Base-by-base conservation (phyloP, 2,329 filamentous ascomycete species). In the Lecanicillium sp. region DNA sequence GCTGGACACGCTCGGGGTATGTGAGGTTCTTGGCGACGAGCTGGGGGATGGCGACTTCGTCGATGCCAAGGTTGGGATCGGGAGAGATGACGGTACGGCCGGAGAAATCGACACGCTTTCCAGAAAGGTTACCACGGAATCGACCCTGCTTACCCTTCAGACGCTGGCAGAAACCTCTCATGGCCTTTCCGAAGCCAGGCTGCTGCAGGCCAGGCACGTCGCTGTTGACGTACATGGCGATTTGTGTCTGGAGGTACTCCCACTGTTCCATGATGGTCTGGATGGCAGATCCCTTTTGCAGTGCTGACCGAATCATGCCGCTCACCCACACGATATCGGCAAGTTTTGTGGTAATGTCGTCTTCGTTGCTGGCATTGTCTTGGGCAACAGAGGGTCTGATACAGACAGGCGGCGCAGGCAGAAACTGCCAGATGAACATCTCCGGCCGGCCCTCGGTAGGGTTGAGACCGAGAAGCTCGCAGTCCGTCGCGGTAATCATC, bases 51-150 rank as follows among this genome's bases (percentile, higher is more conserved):
- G 91, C 91, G 29, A 98, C 93, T 66, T 98, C 84, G 56, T 97
- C 89, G 54, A 98, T 89, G 15, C 86, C 83, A 41, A 98, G 67
- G 58, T 98, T 98, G 3, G 93, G 93, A 66, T 98, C 93, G 0
- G 93, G 93, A 1, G 90, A 95, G 66, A 98, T 98, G 66, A 98
- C 93, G 1, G 93, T 98, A 64, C 93, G 83, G 15, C 90, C 93
- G 10, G 93, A 98, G 67, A 97, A 98, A 63, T 98, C 91, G 46
- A 98, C 93, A 77, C 93, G 91, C 68, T 98, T 98, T 63, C 93
- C 93, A 0, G 91, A 97, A 51, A 98, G 68, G 60, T 98, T 98
- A 50, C 94, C 93, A 69, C 93, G 85, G 68, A 98, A 98, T 47
- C 93, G 87, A 47, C 93, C 93, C 62, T 97, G 91, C 62, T 98